phyloP scores from a whole-genome alignment of 2,329 filamentous ascomycete species.

The Ophiostoma himal-ulmi region DNA sequence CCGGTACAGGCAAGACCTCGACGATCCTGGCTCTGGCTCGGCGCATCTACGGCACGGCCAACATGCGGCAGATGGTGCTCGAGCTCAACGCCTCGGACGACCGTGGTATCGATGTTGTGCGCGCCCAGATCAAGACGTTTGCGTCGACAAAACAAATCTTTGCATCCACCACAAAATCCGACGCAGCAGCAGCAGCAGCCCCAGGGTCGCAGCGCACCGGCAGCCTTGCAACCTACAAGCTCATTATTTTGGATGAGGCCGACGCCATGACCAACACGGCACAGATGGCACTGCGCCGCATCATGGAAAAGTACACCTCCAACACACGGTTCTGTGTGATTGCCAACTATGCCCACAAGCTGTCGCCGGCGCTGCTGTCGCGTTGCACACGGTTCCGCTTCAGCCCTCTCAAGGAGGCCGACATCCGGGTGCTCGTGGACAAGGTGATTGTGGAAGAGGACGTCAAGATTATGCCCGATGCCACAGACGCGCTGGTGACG shows the following conservation, averaged over 20 bases:
- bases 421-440: conserved; percentile 81
- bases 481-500: conserved; percentile 74
- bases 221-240: conserved; percentile 73
- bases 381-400: conserved; percentile 93
- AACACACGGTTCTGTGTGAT: conserved; percentile 98
- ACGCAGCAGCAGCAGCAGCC: conserved; percentile 35
- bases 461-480: conserved; percentile 75
- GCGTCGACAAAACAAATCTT: conserved; percentile 98
- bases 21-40: conserved; percentile 90
- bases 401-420: conserved; percentile 80
- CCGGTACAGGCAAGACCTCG: conserved; percentile 95
- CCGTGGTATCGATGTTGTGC: conserved; percentile 92
- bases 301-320: conserved; percentile 99
- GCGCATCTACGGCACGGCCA: conserved; percentile 83
- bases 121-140: conserved; percentile 99
- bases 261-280: conserved; percentile 99
- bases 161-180: conserved; percentile 37
- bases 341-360: conserved; percentile 97
- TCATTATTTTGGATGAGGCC: conserved; percentile 97
- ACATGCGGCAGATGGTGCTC: conserved; percentile 97
- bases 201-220: conserved; percentile 26
- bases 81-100: conserved; percentile 97
- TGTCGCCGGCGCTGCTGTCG: conserved; percentile 85
- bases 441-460: conserved; percentile 82
- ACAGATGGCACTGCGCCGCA: conserved; percentile 91